These are phyloP conservation scores for Pseudogymnoascus sp. DNA, from an alignment of 2,329 filamentous ascomycete species.

Conservation along the genomic window DNA sequence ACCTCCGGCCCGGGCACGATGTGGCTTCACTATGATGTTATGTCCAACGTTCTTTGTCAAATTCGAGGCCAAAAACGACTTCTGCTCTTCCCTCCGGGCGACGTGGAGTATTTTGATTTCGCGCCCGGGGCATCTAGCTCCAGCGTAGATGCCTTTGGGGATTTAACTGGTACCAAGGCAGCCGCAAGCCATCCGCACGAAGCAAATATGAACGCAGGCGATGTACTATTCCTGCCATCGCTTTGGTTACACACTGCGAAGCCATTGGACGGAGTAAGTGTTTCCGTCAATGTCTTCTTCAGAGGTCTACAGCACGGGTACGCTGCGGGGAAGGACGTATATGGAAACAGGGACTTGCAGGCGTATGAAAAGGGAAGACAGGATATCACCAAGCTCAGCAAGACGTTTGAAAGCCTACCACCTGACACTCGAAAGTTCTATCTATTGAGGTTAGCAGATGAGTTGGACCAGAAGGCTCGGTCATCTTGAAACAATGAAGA, in stretches of 20 bases:
- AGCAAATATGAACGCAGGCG: constrained; percentile 60
- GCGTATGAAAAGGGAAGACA: constrained; percentile 76
- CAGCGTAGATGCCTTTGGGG: constrained; percentile 62
- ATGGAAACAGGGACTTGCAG: constrained; percentile 78
- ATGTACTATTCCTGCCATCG: constrained; percentile 73
- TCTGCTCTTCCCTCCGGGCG: constrained; percentile 70
- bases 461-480: constrained; percentile 40
- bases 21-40: constrained; percentile 90
- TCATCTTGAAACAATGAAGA: constrained; percentile 1
- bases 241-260: constrained; percentile 77
- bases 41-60: constrained; percentile 82
- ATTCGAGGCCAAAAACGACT: constrained; percentile 67
- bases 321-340: constrained; percentile 71
- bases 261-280: constrained; percentile 51
- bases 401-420: constrained; percentile 59
- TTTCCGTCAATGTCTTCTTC: constrained; percentile 90
- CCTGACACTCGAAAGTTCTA: constrained; percentile 67
- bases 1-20: constrained; percentile 76
- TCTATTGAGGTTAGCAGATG: constrained; percentile 61
- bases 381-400: constrained; percentile 62
- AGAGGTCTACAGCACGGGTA: constrained; percentile 62
- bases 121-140: constrained; percentile 75
- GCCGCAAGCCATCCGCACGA: constrained; percentile 57
- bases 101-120: constrained; percentile 64
- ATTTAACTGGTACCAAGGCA: constrained; percentile 36